Evolutionary conservation across 2,329 filamentous ascomycete species (phyloP), one percentile per base, ranked within the genome.

Genomic region (Penicillium expansum): DNA sequence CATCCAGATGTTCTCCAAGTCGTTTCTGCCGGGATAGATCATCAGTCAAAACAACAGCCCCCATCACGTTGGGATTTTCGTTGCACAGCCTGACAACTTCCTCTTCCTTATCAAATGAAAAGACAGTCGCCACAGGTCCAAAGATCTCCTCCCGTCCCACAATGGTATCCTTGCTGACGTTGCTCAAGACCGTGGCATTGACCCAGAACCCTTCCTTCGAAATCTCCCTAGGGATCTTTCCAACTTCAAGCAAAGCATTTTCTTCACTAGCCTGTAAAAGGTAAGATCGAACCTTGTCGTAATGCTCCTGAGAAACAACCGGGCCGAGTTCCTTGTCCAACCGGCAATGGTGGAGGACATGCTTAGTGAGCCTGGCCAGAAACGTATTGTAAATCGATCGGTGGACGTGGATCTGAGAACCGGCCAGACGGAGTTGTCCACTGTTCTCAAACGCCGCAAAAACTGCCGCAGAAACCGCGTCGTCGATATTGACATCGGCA

Each of bases 351-450:
- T 6, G 5, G 4, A 10, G 8, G 29, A 33, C 11, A 14, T 0
- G 1, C 7, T 4, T 13, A 1, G 8, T 11, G 2, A 47, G 5
- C 29, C 1, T 7, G 20, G 2, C 0, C 7, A 47, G 3, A n/a
- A 47, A 47, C 5, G 0, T 0, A 0, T 11, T 8, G 14, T 35
- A 24, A 35, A 35, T 8, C 14, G 44, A 33, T 47, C 11, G 14
- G 20, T 47, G 29, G 8, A 47, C 30, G 18, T 24, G 35, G 5
- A 47, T 47, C 3, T 1, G 9, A 13, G 44, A 47, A n/a, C 44
- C 44, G 20, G 29, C 9, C 6, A 33, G 14, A 7, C 14, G 24
- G 20, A 47, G 30, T 33, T 47, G 44, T 24, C 44, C 44, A 4
- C 20, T 24, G 5, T 35, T 47, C 2, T 47, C 18, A 6, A 47